Evolutionary conservation across 352 stramenopile species (phyloP).

Genomic region (Phytophthora tentaculata): DNA sequence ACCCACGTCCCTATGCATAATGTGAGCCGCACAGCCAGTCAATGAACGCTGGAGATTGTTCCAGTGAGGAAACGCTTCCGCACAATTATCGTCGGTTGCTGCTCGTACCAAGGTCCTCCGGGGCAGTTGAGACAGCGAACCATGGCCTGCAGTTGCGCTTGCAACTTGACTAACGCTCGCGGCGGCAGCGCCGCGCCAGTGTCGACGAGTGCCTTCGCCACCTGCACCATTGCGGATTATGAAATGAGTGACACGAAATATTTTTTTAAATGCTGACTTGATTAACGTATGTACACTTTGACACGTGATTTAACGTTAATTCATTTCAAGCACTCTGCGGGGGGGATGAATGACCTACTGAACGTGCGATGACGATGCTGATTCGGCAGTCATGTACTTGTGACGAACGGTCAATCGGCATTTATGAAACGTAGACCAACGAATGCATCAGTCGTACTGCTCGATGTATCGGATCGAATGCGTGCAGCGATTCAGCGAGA

Average conservation of each 20-base stretch:
- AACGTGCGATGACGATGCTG: no score
- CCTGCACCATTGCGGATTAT: constrained; percentile 54
- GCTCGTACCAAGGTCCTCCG: constrained; percentile 63
- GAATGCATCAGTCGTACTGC: no score
- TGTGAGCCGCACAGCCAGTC: constrained; percentile 4
- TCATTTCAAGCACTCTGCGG: no score
- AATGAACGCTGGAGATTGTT: constrained; percentile 1
- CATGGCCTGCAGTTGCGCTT: constrained; percentile 78
- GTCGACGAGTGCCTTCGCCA: constrained; percentile 56
- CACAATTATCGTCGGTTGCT: constrained; percentile 13
- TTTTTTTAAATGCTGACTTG: neutral
- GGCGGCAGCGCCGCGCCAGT: constrained; percentile 45
- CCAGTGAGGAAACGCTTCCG: neutral
- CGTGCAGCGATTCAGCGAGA: no score
- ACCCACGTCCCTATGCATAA: constrained; percentile 59
- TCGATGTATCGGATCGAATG: no score
- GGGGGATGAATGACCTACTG: no score
- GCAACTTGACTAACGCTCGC: constrained; percentile 48
- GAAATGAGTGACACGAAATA: neutral
- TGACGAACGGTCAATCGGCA: no score
- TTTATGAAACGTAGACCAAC: no score
- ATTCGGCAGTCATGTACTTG: no score
- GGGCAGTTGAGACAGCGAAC: constrained; percentile 65
- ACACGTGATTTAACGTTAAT: no score
- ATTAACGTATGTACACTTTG: no score